These are phyloP conservation scores for Backusella sp. DNA, from an alignment of 192 early-diverging fungal genomes.

Conservation along the genomic window DNA sequence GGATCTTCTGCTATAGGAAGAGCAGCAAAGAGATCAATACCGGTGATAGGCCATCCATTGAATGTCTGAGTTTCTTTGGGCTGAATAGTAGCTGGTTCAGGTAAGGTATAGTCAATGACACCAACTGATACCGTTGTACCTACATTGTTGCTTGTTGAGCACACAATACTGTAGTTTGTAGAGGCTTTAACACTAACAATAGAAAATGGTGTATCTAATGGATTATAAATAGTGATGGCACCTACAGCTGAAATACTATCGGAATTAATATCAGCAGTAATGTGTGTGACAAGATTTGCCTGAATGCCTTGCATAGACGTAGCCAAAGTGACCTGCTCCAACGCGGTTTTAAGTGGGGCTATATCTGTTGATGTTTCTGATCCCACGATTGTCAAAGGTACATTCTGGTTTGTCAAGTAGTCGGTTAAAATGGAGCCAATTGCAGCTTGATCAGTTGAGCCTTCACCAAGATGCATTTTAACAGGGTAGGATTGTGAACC, in stretches of 20 bases:
- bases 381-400: conserved; percentile 39
- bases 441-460: conserved; percentile 23
- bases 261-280: neutral
- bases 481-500: conserved; percentile 43
- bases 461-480: conserved; percentile 39
- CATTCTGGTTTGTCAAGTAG: conserved; percentile 38
- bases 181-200: neutral
- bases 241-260: neutral
- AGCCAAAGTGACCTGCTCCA: conserved; percentile 37
- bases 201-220: conserved; percentile 17
- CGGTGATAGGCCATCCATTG: neutral
- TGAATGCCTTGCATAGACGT: conserved; percentile 48
- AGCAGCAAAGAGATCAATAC: neutral
- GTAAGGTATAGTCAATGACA: neutral
- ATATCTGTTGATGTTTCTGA: conserved; percentile 35
- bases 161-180: neutral
- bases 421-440: conserved; percentile 32
- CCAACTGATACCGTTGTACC: neutral
- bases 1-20: neutral
- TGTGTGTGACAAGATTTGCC: conserved; percentile 31
- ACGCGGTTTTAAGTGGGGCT: conserved; percentile 40
- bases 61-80: neutral
- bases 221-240: conserved; percentile 22
- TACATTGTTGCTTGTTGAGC: neutral
- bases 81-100: neutral